These are phyloP conservation scores for Oenanthe sinensis DNA, from an alignment of 129 eudicot species.

Conservation along the genomic window DNA sequence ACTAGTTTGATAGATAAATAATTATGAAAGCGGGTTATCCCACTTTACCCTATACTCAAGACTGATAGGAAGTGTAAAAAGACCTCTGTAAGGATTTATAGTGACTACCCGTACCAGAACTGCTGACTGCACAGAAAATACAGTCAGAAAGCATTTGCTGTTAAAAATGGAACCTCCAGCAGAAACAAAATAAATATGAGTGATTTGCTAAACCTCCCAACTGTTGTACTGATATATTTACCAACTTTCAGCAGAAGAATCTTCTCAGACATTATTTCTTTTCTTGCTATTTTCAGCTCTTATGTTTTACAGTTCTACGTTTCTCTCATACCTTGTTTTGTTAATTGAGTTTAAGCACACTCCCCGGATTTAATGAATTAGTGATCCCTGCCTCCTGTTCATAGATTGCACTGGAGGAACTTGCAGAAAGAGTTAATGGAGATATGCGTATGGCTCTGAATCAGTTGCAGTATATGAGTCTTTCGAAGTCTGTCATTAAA, in stretches of 20 bases:
- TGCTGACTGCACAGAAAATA: no score
- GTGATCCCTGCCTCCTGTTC: constrained; percentile 10
- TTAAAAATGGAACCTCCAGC: neutral
- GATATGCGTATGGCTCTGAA: constrained; percentile 99
- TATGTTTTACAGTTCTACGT: neutral
- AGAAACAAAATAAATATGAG: neutral
- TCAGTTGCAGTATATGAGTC: constrained; percentile 95
- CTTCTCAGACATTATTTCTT: neutral
- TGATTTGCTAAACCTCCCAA: neutral
- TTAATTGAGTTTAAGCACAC: neutral
- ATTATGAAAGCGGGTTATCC: neutral
- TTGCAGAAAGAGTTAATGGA: constrained; percentile 86
- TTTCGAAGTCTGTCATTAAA: constrained; percentile 68
- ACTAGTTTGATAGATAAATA: neutral
- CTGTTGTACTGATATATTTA: neutral
- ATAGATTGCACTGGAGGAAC: constrained; percentile 94
- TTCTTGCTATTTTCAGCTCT: neutral
- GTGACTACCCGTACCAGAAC: no score
- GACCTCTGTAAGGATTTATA: neutral
- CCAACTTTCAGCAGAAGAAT: neutral
- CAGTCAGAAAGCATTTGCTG: neutral
- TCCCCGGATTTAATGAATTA: neutral
- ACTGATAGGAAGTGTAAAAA: neutral
- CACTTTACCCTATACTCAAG: neutral
- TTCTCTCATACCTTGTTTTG: neutral